Evolutionary conservation across 1,139 yeast species (phyloP).

Genomic region (Wickerhamomyces sp.): DNA sequence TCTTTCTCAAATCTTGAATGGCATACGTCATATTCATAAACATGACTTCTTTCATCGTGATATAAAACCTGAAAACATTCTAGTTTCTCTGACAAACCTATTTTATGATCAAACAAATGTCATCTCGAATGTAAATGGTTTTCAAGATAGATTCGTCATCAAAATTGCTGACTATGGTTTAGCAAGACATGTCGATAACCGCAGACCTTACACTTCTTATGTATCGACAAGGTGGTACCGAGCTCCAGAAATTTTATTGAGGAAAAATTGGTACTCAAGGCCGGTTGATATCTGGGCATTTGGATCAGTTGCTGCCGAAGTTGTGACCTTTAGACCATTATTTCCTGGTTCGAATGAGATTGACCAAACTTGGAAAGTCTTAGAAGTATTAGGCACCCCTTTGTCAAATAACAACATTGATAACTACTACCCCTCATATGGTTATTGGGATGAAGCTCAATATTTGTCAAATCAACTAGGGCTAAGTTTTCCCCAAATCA

Average conservation of each 20-base stretch:
- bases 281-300: conserved; percentile 95
- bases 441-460: conserved; percentile 62
- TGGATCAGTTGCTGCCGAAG: conserved; percentile 81
- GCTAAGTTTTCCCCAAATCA: conserved; percentile 44
- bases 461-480: conserved; percentile 48
- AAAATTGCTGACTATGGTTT: conserved; percentile 92
- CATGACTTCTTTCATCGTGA: conserved; percentile 82
- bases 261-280: conserved; percentile 60
- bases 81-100: conserved; percentile 54
- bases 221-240: conserved; percentile 97
- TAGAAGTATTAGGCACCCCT: conserved; percentile 72
- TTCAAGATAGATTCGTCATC: conserved; percentile 52
- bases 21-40: conserved; percentile 77
- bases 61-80: conserved; percentile 87
- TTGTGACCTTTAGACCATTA: conserved; percentile 69
- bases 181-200: conserved; percentile 59
- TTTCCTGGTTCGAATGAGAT: conserved; percentile 80
- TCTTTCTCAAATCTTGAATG: conserved; percentile 66
- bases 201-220: conserved; percentile 65
- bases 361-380: conserved; percentile 69
- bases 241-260: conserved; percentile 83
- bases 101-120: conserved; percentile 56
- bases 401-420: conserved; percentile 24
- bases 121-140: too few species aligned
- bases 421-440: conserved; percentile 49